Conservation (phyloP, 768 basidiomycete genomes). For the Tephrocybe sp. region DNA sequence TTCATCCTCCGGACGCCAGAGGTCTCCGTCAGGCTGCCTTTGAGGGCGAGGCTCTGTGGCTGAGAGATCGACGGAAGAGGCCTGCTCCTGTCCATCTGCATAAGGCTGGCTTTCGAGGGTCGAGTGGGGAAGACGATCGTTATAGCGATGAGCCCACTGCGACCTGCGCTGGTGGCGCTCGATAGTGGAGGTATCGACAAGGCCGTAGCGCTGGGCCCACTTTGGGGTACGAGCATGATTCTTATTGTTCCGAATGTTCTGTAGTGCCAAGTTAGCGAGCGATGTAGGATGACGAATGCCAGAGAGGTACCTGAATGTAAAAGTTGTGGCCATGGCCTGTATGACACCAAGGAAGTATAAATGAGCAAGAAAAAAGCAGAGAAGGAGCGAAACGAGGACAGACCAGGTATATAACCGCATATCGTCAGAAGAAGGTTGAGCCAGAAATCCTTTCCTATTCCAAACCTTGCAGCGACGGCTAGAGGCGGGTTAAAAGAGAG, state of each 20-base stretch:
- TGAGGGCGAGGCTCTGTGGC: slow-evolving; percentile 31
- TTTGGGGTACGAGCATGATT: slow-evolving; percentile 90
- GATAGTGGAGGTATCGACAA: slow-evolving; percentile 78
- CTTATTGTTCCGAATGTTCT: slow-evolving; percentile 97
- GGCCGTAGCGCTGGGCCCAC: slow-evolving; percentile 89
- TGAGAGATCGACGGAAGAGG: slow-evolving; percentile 39
- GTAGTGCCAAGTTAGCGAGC: slow-evolving; percentile 10
- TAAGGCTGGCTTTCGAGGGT: slow-evolving; percentile 67
- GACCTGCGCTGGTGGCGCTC: slow-evolving; percentile 76
- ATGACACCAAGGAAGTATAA: too few species aligned
- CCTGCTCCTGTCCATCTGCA: slow-evolving; percentile 76
- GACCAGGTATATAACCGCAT: slow-evolving; percentile 87
- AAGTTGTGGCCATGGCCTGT: slow-evolving; percentile 90
- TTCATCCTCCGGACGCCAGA: slow-evolving; percentile 79
- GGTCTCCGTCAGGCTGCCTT: slow-evolving; percentile 46
- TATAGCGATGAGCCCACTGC: slow-evolving; percentile 85
- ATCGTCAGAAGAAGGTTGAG: slow-evolving; percentile 86
- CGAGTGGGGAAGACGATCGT: slow-evolving; percentile 72
- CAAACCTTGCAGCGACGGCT: slow-evolving; percentile 95
- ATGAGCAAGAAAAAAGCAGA: slow-evolving; percentile 3
- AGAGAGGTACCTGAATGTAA: slow-evolving; percentile 70
- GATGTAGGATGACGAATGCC: slow-evolving; percentile 1
- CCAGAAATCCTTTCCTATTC: slow-evolving; percentile 89
- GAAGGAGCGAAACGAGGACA: slow-evolving; percentile 10
- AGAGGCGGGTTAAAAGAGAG: slow-evolving; percentile 12